phyloP scores from a whole-genome alignment of 2,329 filamentous ascomycete genomes.

The Xylaria digitata region DNA sequence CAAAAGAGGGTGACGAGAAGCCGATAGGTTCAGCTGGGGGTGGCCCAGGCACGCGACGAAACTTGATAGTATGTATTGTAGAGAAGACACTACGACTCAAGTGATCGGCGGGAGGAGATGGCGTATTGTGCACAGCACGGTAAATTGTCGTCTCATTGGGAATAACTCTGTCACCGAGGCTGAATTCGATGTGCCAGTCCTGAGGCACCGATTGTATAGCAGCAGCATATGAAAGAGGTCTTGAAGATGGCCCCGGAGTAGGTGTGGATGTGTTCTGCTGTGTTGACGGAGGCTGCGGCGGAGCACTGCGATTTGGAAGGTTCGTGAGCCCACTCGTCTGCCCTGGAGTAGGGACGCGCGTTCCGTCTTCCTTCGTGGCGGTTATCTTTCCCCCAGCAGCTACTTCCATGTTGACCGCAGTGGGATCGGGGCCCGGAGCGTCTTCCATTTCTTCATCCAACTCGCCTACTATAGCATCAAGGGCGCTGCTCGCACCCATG shows the following conservation, averaged over 20 bases:
- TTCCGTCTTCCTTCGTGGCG: conserved; percentile 91
- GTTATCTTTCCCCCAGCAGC: conserved; percentile 88
- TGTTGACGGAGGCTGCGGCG: conserved; percentile 53
- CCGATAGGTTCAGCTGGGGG: conserved; percentile 78
- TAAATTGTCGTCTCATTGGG: conserved; percentile 96
- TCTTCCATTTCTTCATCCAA: conserved; percentile 87
- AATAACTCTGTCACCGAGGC: conserved; percentile 83
- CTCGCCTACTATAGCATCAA: conserved; percentile 91
- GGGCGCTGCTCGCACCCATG: conserved; percentile 72
- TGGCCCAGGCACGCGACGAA: conserved; percentile 85
- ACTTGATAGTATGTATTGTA: conserved; percentile 89
- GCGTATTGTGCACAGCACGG: conserved; percentile 82
- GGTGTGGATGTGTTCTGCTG: conserved; percentile 57
- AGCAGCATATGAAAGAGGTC: conserved; percentile 84
- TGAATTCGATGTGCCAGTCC: conserved; percentile 98
- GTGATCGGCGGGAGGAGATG: conserved; percentile 67
- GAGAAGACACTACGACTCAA: conserved; percentile 87
- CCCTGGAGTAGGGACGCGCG: conserved; percentile 83
- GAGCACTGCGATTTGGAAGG: conserved; percentile 53
- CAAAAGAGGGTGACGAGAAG: conserved; percentile 63
- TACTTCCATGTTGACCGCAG: conserved; percentile 91
- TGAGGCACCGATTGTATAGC: conserved; percentile 83
- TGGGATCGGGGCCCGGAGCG: conserved; percentile 77
- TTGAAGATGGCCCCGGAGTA: conserved; percentile 64
- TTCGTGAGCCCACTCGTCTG: conserved; percentile 59